Base-by-base conservation (phyloP, 2,329 filamentous ascomycete species). In the Arthrobotrys entomopaga region DNA sequence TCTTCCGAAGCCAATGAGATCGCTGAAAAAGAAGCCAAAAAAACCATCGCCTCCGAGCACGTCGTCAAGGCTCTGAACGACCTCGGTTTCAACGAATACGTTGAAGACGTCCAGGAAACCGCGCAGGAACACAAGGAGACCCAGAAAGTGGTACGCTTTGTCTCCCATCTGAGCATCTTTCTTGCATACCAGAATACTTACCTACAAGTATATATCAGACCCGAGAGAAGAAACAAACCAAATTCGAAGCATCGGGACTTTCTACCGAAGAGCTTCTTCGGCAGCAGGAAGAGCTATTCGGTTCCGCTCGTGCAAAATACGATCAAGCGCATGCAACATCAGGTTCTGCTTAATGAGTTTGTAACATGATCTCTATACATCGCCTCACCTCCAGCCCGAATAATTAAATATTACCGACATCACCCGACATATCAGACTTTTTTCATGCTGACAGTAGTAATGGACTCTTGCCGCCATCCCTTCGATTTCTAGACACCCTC, bases 1-100 rank as follows among this genome's bases (percentile, higher is more conserved):
- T 97, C 93, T n/a, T 96, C 92, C 54, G 94, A 99, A 84, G 95
- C 95, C 76, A 99, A 99, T 82, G 95, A 99, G 79, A 99, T 99
- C 77, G 96, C 93, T 11, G 95, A 99, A 82, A 97, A 97, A 82
- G 95, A 99, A 80, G 92, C 93, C 57, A 99, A 99, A 85, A 99
- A 99, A 86, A 99, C 95, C 2, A 99, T 99, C 79, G 94, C 94
- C 11, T 96, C 92, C 82, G 95, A 99, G 80, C 95, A 99, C 83
- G 96, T 99, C 79, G 96, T 94, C 80, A 94, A 94, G 80, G 95
- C 95, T 0, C 86, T 99, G 48, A 91, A 94, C 79, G 91, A 96
- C 79, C 87, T 99, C 19, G 95, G 94, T 1, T 99, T 98, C 81
- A 87, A 89, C 8, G 93, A 97, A 78, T 99, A 98, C 80, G 91